Base-by-base conservation (phyloP, 2,329 filamentous ascomycete species). In the Aspergillus thermomutatus region DNA sequence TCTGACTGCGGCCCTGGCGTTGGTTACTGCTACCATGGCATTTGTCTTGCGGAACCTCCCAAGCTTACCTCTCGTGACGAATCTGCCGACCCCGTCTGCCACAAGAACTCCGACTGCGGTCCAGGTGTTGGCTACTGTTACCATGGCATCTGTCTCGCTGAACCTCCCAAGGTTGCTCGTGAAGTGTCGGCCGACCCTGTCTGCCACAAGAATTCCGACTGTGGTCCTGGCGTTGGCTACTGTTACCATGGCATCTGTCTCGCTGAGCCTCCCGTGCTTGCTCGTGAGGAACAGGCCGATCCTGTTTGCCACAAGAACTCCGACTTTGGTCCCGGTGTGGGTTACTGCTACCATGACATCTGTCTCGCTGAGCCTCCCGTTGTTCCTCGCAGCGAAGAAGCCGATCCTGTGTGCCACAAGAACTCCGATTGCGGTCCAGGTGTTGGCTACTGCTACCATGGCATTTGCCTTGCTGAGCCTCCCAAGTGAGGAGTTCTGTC, bases 361-460 rank as follows among this genome's bases (percentile, higher is more conserved):
- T 46, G 43, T 25, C 9, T 46, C 21, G 43, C 43, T 46, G 3
- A 26, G 3, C 43, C 43, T 46, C 43, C 43, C 43, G 6, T 46
- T 14, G 21, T 23, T 43, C 4, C 40, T 14, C 43, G 43, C 10
- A 10, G 14, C 8, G 21, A 25, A 14, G 5, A 46, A 11, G 23
- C 43, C 11, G 43, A 48, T 17, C 43, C 26, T 49, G n/a, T 31
- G 4, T 57, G 55, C 47, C 28, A 40, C n/a, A 14, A 28, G 37
- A 7, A 53, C 40, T 31, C 25, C 31, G 41, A 54, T 10, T 57
- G 55, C 40, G 28, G 34, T 37, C 31, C 31, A 37, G 31, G 31
- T n/a, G 31, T 41, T n/a, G 52, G 55, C 28, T 49, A 52, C 43
- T 46, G 43, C 21, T 23, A 48, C 37, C 46, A 23, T 49, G 57